phyloP scores from a whole-genome alignment of 1,139 yeast species.

The Diutina rugosa region DNA sequence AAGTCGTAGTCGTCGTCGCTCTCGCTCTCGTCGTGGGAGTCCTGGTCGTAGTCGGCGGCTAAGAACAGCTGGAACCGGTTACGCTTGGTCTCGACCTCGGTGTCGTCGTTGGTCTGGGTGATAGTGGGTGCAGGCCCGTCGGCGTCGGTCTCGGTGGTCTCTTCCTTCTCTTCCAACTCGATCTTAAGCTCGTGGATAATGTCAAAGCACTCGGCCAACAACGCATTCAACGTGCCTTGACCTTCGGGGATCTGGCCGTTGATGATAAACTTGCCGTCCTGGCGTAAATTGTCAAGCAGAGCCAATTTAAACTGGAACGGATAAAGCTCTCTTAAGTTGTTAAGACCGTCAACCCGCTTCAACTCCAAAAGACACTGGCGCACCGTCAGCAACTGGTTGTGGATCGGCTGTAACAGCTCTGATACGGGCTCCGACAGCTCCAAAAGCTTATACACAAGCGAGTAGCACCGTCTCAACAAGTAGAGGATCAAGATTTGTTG shows the following conservation, averaged over 20 bases:
- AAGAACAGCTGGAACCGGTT: conserved; percentile 30
- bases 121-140: neutral
- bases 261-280: conserved; percentile 83
- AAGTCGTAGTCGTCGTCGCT: conserved; percentile 16
- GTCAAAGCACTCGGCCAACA: conserved; percentile 90
- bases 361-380: conserved; percentile 81
- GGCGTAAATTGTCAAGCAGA: conserved; percentile 71
- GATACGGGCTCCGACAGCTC: conserved; percentile 92
- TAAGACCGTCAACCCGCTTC: conserved; percentile 84
- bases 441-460: conserved; percentile 72
- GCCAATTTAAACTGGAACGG: conserved; percentile 94
- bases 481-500: conserved; percentile 60
- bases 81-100: conserved; percentile 32
- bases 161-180: conserved; percentile 64
- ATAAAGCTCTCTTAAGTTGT: conserved; percentile 74
- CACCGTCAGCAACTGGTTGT: conserved; percentile 84
- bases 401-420: conserved; percentile 84
- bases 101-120: conserved; percentile 1
- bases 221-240: conserved; percentile 83
- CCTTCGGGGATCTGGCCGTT: conserved; percentile 92
- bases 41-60: conserved; percentile 36
- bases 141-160: conserved; percentile 6
- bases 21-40: conserved; percentile 14
- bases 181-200: conserved; percentile 81
- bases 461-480: conserved; percentile 78